Percentiles rank a stretch among this genome's conserved stretches.
Conservation (phyloP, 2,329 filamentous ascomycete species). For the Aspergillus sp. region DNA sequence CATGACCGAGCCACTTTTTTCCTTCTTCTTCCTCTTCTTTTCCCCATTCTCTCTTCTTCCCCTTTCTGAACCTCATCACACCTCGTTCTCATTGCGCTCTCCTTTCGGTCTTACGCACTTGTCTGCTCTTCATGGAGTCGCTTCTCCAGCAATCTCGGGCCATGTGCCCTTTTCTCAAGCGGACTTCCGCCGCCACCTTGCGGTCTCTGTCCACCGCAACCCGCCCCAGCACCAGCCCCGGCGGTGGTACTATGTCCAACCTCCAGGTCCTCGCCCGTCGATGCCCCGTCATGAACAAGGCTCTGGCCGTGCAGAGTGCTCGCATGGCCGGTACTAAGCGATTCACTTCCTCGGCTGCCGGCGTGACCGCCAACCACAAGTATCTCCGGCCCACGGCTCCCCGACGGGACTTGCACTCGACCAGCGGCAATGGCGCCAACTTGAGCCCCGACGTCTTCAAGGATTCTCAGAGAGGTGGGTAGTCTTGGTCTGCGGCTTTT, state of each 20-base stretch:
- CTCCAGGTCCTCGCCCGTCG: slow-evolving; percentile 90
- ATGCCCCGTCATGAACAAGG: slow-evolving; percentile 99
- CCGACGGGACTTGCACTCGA: slow-evolving; percentile 81
- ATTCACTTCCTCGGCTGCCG: slow-evolving; percentile 37
- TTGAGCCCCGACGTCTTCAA: slow-evolving; percentile 60
- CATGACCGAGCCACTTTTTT: neutral
- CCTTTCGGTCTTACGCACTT: slow-evolving; percentile 2
- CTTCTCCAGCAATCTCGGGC: slow-evolving; percentile 92
- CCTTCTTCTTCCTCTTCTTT: neutral
- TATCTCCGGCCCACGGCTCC: slow-evolving; percentile 55
- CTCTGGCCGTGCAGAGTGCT: slow-evolving; percentile 75
- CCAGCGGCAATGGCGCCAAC: slow-evolving; percentile 72
- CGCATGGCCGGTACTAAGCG: slow-evolving; percentile 40
- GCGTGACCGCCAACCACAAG: slow-evolving; percentile 35
- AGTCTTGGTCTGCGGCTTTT: neutral
- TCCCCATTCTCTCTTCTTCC: neutral
- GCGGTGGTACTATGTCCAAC: slow-evolving; percentile 94
- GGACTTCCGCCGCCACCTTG: slow-evolving; percentile 86
- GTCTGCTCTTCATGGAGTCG: slow-evolving; percentile 69
- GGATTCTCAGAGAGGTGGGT: slow-evolving; percentile 46
- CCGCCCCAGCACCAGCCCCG: slow-evolving; percentile 64
- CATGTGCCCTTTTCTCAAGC: slow-evolving; percentile 96
- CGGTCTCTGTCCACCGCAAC: slow-evolving; percentile 76
- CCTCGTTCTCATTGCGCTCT: neutral
- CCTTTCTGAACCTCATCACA: slow-evolving; percentile 3